These are phyloP conservation scores for Phytophthora pisi DNA, from an alignment of 352 stramenopile species.

Conservation along the genomic window DNA sequence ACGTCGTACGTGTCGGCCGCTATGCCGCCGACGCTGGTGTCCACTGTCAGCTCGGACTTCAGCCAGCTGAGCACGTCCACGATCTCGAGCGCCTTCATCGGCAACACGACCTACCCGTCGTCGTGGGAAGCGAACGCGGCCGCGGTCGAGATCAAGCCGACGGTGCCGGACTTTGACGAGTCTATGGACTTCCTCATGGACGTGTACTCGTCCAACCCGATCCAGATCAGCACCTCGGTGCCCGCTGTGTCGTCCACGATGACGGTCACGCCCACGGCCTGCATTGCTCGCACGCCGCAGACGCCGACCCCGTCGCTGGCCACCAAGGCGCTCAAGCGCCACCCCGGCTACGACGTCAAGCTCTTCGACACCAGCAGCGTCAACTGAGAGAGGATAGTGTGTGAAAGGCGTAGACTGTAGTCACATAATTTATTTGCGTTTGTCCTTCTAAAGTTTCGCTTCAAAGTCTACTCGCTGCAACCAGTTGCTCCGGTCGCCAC, in stretches of 20 bases:
- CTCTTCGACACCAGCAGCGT: conserved; percentile 22
- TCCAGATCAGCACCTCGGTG: conserved; percentile 35
- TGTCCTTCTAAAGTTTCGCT: conserved; percentile 27
- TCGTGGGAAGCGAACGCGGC: conserved; percentile 31
- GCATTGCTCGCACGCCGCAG: conserved; percentile 29
- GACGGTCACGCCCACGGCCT: conserved; percentile 36
- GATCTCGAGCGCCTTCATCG: conserved; percentile 50
- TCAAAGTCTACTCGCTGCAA: conserved; percentile 3
- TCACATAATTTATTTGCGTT: conserved; percentile 38
- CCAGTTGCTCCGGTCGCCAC: not conserved
- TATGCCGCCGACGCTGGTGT: conserved; percentile 18
- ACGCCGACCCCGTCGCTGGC: conserved; percentile 24
- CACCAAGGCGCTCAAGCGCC: conserved; percentile 21
- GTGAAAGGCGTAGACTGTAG: conserved; percentile 25
- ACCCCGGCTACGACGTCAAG: conserved; percentile 24
- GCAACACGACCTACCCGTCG: conserved; percentile 36
- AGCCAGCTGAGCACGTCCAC: conserved; percentile 45
- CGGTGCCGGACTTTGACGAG: conserved; percentile 68
- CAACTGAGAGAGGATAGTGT: conserved; percentile 20
- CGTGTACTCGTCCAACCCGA: conserved; percentile 63
- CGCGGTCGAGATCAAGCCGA: conserved; percentile 31
- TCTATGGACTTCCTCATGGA: conserved; percentile 88
- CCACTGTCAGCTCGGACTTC: conserved; percentile 41
- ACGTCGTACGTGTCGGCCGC: conserved; percentile 9
- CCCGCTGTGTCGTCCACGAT: conserved; percentile 3